These are phyloP conservation scores for Cryoendolithus antarcticus DNA, from an alignment of 2,329 filamentous ascomycete species.

Conservation along the genomic window DNA sequence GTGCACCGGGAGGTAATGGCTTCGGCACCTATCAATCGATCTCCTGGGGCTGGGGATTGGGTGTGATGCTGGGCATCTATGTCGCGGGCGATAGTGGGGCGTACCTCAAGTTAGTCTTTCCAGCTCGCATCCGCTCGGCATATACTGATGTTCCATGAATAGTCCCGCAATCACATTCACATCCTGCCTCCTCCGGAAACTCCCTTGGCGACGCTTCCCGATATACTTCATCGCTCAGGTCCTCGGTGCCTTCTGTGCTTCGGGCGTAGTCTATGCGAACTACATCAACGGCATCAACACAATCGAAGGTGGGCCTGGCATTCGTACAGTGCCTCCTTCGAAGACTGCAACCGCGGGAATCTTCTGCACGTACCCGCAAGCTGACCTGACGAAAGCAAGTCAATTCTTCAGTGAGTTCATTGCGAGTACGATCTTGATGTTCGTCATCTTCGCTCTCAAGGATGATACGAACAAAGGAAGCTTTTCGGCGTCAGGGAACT, in stretches of 20 bases:
- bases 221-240: conserved; percentile 51
- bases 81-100: conserved; percentile 2
- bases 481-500: not conserved
- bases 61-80: conserved; percentile 2
- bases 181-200: conserved; percentile 53
- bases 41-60: not conserved
- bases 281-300: conserved; percentile 42
- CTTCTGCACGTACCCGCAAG: not conserved
- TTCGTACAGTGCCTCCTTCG: not conserved
- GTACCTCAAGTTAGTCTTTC: conserved; percentile 2
- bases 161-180: conserved; percentile 52
- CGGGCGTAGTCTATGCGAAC: conserved; percentile 28
- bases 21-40: conserved; percentile 1
- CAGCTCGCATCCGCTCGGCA: not conserved
- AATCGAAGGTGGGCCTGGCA: not conserved
- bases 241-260: conserved; percentile 50
- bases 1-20: conserved; percentile 3
- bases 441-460: not conserved
- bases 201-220: conserved; percentile 57
- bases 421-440: not conserved
- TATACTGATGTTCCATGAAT: conserved; percentile 26
- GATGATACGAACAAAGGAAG: not conserved
- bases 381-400: too few relatives aligned
- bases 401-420: not conserved
- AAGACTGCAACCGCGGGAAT: not conserved